Evolutionary conservation across 108 stramenopile genomes (phyloP), one percentile per base, ranked within the genome.

Genomic region (Discostella stelligeroides): DNA sequence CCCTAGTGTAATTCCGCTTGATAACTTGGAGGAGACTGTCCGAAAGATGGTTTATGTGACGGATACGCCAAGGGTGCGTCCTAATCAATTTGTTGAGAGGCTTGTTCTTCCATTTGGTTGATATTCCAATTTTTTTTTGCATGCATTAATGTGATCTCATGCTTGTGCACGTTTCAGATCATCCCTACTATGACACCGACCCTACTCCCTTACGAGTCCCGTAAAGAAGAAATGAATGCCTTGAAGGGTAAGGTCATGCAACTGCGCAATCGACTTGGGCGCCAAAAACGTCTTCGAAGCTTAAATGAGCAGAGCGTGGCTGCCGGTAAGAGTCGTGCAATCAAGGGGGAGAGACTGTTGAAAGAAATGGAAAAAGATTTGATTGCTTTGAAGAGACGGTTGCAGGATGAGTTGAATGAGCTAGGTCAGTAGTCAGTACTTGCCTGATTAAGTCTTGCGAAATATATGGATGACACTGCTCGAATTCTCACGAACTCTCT

Each of bases 341-440:
- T 58, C 10, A 84, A 84, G 58, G 85, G 84, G 1, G 87, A 91
- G 51, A 73, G 58, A 42, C 67, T 94, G 4, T 82, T 94, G n/a
- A 30, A 76, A 15, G 90, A 94, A 57, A 91, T 94, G 92, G 73
- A 87, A 40, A 73, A 84, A 13, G 92, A 94, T 53, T 76, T 94
- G 56, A 87, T 80, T 45, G 87, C 72, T 63, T 57, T 94, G 49
- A 89, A 88, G 55, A 70, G 68, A 11, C 61, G 90, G 18, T 60
- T 94, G 2, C 80, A 87, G 40, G 84, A 82, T 20, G 92, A 94
- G 54, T 67, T 91, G 29, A 65, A 56, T 14, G 88, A 88, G 47
- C 64, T 92, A 38, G 92, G 88, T 72, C 72, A 55, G 71, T 48
- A n/a, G n/a, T n/a, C n/a, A n/a, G n/a, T 5, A 1, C n/a, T 49